These are phyloP conservation scores for Vanrija sp. DNA, from an alignment of 1,284 basidiomycete genomes.

Conservation along the genomic window DNA sequence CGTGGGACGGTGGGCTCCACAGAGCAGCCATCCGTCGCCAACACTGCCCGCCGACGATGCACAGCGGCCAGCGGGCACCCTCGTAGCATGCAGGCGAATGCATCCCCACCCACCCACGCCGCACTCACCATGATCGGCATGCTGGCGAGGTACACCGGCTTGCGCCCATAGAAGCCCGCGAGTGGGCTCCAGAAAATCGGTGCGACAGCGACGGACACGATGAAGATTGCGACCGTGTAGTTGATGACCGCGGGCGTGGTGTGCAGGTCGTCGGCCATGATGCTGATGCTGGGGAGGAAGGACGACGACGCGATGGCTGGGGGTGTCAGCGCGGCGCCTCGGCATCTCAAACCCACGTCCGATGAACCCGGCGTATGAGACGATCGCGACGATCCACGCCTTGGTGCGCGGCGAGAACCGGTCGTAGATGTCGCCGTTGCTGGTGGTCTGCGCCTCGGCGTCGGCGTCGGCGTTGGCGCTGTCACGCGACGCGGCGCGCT, in stretches of 20 bases:
- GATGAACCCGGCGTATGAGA: constrained; percentile 56
- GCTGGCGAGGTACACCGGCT: constrained; percentile 59
- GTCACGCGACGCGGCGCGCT: background rate
- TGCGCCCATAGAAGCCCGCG: constrained; percentile 59
- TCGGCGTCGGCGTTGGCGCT: background rate
- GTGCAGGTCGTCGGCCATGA: constrained; percentile 60
- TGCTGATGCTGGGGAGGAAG: constrained; percentile 66
- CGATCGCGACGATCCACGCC: constrained; percentile 54
- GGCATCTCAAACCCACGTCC: constrained; percentile 51
- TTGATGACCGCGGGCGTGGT: constrained; percentile 59
- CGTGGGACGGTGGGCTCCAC: no score
- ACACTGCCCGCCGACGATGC: no score
- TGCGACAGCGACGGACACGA: constrained; percentile 44
- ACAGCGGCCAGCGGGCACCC: no score
- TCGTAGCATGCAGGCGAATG: no score
- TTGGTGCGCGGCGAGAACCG: constrained; percentile 55
- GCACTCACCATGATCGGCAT: constrained; percentile 57
- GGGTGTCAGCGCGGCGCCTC: background rate
- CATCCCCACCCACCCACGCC: no score
- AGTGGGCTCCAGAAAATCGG: constrained; percentile 58
- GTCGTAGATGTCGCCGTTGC: constrained; percentile 51
- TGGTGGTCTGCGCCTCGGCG: constrained; percentile 5
- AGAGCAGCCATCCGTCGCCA: no score
- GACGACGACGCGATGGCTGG: constrained; percentile 64
- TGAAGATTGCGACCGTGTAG: constrained; percentile 54